Conservation (phyloP, 2,329 filamentous ascomycete species). For the Talaromyces sp. region DNA sequence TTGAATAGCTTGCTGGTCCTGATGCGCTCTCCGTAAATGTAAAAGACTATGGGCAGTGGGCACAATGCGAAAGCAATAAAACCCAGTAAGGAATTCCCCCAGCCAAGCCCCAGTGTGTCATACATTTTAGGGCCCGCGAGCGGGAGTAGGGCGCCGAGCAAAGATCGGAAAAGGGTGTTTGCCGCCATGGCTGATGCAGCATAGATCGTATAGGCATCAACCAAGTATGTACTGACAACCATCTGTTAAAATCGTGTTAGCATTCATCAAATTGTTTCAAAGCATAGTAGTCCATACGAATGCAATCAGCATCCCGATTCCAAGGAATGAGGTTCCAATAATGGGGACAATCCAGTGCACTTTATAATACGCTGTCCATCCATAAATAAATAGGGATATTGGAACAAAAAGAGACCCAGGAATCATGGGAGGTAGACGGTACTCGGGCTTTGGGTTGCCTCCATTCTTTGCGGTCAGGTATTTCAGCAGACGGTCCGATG, state of each 20-base stretch:
- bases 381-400: slow-evolving; percentile 60
- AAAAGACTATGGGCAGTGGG: slow-evolving; percentile 41
- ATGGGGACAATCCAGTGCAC: slow-evolving; percentile 64
- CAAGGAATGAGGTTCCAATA: slow-evolving; percentile 59
- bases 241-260: slow-evolving; percentile 10
- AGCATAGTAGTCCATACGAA: no score
- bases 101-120: slow-evolving; percentile 49
- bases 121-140: slow-evolving; percentile 61
- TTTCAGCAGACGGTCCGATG: slow-evolving; percentile 37
- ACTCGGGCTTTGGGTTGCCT: slow-evolving; percentile 49
- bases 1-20: slow-evolving; percentile 31
- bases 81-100: slow-evolving; percentile 59
- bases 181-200: slow-evolving; percentile 57
- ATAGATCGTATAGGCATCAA: slow-evolving; percentile 56
- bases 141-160: slow-evolving; percentile 63
- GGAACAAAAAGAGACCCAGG: slow-evolving; percentile 58
- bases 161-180: slow-evolving; percentile 57
- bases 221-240: slow-evolving; percentile 57
- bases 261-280: background rate
- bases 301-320: slow-evolving; percentile 57
- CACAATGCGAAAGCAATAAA: slow-evolving; percentile 57
- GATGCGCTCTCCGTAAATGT: slow-evolving; percentile 38
- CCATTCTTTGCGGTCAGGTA: slow-evolving; percentile 40
- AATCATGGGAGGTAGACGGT: slow-evolving; percentile 59
- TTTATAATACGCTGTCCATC: slow-evolving; percentile 58